Evolutionary conservation across 306 rosid species (phyloP).

Genomic region (Canavalia gladiata): DNA sequence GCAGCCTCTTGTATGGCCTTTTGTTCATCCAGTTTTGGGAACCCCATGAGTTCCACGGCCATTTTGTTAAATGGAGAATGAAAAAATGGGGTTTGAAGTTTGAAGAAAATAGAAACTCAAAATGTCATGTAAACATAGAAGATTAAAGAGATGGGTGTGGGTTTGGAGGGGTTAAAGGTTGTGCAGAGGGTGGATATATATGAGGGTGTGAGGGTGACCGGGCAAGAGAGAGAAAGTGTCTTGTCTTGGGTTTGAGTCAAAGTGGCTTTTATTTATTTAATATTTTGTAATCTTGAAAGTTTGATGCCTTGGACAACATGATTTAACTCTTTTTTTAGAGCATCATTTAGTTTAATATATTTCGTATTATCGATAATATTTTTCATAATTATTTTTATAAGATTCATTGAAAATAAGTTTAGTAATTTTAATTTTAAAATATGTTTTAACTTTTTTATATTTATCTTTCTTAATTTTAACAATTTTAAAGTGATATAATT

Average conservation of each 20-base stretch:
- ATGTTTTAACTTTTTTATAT: too few relatives aligned
- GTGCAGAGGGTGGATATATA: constrained; percentile 52
- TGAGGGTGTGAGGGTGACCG: constrained; percentile 46
- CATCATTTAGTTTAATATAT: too few relatives aligned
- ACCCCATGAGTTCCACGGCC: constrained; percentile 86
- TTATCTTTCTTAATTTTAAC: too few relatives aligned
- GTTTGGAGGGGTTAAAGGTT: constrained; percentile 21
- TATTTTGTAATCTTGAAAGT: background rate
- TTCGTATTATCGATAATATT: too few relatives aligned
- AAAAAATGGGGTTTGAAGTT: too few relatives aligned
- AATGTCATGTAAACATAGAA: constrained; percentile 16
- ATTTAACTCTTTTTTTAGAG: too few relatives aligned
- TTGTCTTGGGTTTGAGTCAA: constrained; percentile 50
- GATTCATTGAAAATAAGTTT: too few relatives aligned
- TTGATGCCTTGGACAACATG: too few relatives aligned
- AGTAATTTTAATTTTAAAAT: too few relatives aligned
- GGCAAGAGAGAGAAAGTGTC: constrained; percentile 38
- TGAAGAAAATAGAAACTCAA: background rate
- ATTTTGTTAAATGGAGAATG: constrained; percentile 33
- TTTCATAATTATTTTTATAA: too few relatives aligned
- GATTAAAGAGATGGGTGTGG: background rate
- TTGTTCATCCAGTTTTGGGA: constrained; percentile 75
- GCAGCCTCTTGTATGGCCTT: constrained; percentile 90
- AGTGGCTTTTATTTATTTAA: background rate
- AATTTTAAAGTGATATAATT: too few relatives aligned